Evolutionary conservation across 257 asterid species (phyloP).

Genomic region (Lantana camara): DNA sequence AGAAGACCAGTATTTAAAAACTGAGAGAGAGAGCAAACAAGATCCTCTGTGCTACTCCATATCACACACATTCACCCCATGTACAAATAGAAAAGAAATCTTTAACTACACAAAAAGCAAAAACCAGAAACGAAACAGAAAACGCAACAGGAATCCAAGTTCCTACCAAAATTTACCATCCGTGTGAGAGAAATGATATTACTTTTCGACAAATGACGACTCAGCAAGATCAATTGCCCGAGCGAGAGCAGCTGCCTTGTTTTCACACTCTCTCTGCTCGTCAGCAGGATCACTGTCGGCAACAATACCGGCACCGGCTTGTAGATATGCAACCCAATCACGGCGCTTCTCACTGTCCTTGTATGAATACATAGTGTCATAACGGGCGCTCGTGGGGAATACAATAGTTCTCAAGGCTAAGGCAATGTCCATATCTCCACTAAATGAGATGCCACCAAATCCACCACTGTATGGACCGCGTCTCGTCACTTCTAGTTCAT

Average conservation of each 20-base stretch:
- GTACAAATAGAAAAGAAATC: no score
- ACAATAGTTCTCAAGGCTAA: constrained; percentile 89
- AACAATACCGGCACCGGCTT: constrained; percentile 94
- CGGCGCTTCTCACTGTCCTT: constrained; percentile 52
- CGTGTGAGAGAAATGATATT: constrained; percentile 17
- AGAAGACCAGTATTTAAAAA: no score
- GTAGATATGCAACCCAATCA: constrained; percentile 95
- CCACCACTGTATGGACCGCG: constrained; percentile 99
- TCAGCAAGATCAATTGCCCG: constrained; percentile 99
- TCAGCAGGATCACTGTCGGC: constrained; percentile 95
- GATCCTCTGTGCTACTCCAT: no score
- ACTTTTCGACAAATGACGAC: constrained; percentile 82
- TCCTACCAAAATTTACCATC: no score
- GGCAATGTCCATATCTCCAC: constrained; percentile 96
- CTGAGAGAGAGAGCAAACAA: no score
- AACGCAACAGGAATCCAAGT: not conserved
- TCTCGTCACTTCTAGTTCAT: constrained; percentile 75
- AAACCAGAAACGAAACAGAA: no score
- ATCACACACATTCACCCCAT: no score
- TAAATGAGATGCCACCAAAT: constrained; percentile 90
- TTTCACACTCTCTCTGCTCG: constrained; percentile 92
- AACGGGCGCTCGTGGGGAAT: constrained; percentile 68
- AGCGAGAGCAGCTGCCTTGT: constrained; percentile 95
- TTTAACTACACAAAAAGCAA: no score
- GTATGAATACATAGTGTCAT: constrained; percentile 85